Evolutionary conservation across 805 yeast genomes (phyloP), one percentile per base, ranked within the genome.

Genomic region (Saccharomycopsis amapae): DNA sequence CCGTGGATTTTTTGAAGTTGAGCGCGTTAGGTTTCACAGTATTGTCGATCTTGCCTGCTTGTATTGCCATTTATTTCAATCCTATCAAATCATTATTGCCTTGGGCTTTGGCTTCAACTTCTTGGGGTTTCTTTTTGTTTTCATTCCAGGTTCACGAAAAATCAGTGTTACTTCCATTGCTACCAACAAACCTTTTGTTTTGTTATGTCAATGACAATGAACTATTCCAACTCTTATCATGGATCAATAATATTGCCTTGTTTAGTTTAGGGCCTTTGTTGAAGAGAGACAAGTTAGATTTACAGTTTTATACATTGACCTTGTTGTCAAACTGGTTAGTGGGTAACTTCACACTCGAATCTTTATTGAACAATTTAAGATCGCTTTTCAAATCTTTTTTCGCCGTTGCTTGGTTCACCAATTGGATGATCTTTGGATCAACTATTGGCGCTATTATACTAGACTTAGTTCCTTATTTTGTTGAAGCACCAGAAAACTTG

Each of bases 111-210:
- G 77, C 88, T 1, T 79, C 86, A 0, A 79, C 90, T 48, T 79
- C 98, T 0, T 74, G 93, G 79, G 81, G 94, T 0, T 93, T 93
- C 59, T 93, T 72, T 61, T 68, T 93, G 44, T 93, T 93, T 61
- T 82, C 95, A 26, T 93, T 87, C 68, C 97, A 90, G 61, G 97
- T 93, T 3, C 98, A 93, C 61, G 97, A 93, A 64, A 93, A 93
- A 64, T 76, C 93, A 0, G 89, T 93, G 13, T 65, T 93, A 48
- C 74, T 93, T 2, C 97, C 98, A 0, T 69, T 93, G 53, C 60
- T 93, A 55, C 97, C 97, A 4, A 76, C 87, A 9, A 78, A 93
- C 0, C 65, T 93, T 45, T 63, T 89, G 5, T 67, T 75, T 53
- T 68, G 77, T 38, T 66, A 72, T 26, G 31, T 56, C 25, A 75